Evolutionary conservation across 2,329 filamentous ascomycete genomes (phyloP).

Genomic region (Aspergillus jensenii): DNA sequence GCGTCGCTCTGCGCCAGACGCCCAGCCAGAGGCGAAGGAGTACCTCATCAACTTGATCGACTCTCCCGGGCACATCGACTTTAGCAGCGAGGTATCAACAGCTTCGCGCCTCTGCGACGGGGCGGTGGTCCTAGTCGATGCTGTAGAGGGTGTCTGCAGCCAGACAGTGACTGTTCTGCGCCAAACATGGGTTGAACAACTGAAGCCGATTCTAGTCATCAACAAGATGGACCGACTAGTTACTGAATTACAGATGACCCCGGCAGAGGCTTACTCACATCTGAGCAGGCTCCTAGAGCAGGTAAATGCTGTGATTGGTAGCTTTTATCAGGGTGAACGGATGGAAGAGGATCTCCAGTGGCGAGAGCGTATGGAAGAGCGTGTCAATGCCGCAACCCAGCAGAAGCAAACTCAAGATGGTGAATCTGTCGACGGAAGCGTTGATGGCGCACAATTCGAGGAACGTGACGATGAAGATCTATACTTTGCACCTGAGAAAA

Average conservation of each 20-base stretch:
- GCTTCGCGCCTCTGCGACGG: conserved; percentile 93
- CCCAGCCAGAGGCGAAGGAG: conserved; percentile 72
- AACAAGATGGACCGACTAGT: conserved; percentile 98
- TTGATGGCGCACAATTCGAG: conserved; percentile 65
- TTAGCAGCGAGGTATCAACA: conserved; percentile 96
- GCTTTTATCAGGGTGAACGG: conserved; percentile 94
- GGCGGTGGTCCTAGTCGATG: conserved; percentile 90
- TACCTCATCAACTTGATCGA: conserved; percentile 98
- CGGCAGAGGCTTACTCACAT: conserved; percentile 84
- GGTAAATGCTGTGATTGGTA: conserved; percentile 94
- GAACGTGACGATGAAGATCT: conserved; percentile 95
- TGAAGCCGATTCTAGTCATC: conserved; percentile 91
- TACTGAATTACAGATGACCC: conserved; percentile 92
- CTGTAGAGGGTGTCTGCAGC: conserved; percentile 96
- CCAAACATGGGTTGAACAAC: conserved; percentile 92
- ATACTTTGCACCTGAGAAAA: conserved; percentile 96
- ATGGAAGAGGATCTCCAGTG: conserved; percentile 99
- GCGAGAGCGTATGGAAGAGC: conserved; percentile 89
- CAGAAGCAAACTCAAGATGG: conserved; percentile 40
- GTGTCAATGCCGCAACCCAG: conserved; percentile 69
- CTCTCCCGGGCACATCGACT: conserved; percentile 97
- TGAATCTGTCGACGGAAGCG: conserved; percentile 50
- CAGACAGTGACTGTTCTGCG: conserved; percentile 96
- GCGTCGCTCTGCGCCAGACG: conserved; percentile 68
- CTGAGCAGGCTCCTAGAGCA: conserved; percentile 88